Evolutionary conservation across 805 yeast species (phyloP).

Genomic region (Candida sanyiensis): DNA sequence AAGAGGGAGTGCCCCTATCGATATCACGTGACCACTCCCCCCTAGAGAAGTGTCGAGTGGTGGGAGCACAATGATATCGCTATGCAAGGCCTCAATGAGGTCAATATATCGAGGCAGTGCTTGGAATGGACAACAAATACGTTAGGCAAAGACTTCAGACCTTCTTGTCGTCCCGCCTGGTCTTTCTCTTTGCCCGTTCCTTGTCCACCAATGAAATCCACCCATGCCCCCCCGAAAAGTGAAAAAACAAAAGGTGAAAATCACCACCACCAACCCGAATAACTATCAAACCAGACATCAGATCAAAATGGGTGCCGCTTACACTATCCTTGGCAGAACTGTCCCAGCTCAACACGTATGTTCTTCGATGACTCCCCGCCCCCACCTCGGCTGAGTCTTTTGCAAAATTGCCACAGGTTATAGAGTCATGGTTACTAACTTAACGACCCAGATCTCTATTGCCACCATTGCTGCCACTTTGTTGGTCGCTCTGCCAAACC

Average conservation of each 20-base stretch:
- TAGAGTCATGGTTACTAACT: constrained; percentile 9
- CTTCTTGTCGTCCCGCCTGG: too few relatives aligned
- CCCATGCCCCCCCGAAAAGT: not conserved
- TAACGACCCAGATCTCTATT: constrained; percentile 52
- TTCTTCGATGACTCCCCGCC: constrained; percentile 8
- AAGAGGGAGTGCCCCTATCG: too few relatives aligned
- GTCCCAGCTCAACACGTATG: constrained; percentile 74
- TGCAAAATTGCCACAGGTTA: not conserved
- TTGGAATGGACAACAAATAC: too few relatives aligned
- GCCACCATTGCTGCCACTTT: constrained; percentile 73
- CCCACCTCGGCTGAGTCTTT: not conserved
- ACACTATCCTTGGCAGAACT: constrained; percentile 76
- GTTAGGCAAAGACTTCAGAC: too few relatives aligned
- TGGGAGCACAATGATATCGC: too few relatives aligned
- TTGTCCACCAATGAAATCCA: constrained; percentile 8
- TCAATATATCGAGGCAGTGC: too few relatives aligned
- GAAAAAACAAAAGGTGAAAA: constrained; percentile 4
- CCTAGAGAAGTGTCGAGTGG: too few relatives aligned
- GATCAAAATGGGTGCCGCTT: constrained; percentile 71
- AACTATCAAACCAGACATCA: not conserved
- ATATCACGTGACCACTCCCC: too few relatives aligned
- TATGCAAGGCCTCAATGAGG: too few relatives aligned
- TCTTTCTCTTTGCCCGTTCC: too few relatives aligned
- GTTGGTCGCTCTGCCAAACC: constrained; percentile 62
- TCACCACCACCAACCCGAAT: not conserved